Percentiles rank a stretch among this genome's conserved stretches.
Conservation (phyloP, 2,329 filamentous ascomycete species). For the Ophiostoma sp. region DNA sequence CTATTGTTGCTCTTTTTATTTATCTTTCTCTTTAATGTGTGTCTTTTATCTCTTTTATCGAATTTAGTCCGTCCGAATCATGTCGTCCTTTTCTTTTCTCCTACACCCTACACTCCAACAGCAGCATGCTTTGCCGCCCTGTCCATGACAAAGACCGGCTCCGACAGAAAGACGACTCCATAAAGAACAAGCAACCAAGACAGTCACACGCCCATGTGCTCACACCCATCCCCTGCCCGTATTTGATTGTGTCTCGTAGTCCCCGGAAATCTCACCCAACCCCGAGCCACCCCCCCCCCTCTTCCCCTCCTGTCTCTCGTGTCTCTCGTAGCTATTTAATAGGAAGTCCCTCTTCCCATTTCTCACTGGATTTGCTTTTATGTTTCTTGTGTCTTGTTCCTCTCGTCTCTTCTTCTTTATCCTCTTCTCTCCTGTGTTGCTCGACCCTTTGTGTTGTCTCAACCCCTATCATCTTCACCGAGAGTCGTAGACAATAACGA, state of each 20-base stretch:
- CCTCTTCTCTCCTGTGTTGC: neutral
- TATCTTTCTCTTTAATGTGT: neutral
- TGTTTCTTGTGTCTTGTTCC: neutral
- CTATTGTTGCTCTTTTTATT: neutral
- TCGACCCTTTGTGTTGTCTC: neutral
- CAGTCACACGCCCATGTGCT: conserved; percentile 4
- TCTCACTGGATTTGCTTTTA: neutral
- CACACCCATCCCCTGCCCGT: neutral
- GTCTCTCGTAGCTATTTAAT: neutral
- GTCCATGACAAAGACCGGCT: neutral
- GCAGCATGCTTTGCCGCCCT: neutral
- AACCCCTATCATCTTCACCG: neutral
- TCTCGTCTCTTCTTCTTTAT: neutral
- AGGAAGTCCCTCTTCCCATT: neutral
- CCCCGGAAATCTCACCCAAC: neutral
- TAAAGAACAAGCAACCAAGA: neutral
- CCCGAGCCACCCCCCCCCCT: neutral
- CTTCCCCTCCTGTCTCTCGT: neutral
- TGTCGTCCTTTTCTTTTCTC: neutral
- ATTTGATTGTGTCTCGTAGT: neutral
- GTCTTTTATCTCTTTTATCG: neutral
- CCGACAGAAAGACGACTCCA: neutral
- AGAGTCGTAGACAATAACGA: neutral
- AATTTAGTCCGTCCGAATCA: neutral
- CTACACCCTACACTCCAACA: neutral